Percentiles rank a stretch among this genome's conserved stretches.
Evolutionary conservation across 257 asterid species (phyloP).

Genomic region (Gentiana straminea): DNA sequence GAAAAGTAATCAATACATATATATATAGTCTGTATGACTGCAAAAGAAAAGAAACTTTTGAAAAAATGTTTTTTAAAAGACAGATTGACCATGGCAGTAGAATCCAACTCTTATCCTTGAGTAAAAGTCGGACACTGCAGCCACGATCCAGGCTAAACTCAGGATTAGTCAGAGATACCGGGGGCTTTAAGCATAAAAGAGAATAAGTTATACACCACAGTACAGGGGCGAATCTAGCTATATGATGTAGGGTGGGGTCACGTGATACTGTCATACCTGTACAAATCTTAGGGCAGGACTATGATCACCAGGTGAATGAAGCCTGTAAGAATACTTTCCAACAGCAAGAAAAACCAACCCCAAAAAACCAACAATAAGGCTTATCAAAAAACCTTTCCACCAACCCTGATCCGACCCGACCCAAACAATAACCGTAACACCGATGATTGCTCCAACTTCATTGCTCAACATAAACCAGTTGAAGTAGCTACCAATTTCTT

Average conservation of each 20-base stretch:
- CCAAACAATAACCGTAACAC: constrained; percentile 69
- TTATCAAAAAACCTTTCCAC: constrained; percentile 81
- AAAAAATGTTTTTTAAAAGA: too few species aligned
- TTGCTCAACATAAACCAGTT: constrained; percentile 61
- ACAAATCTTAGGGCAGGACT: constrained; percentile 52
- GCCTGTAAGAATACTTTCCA: constrained; percentile 63
- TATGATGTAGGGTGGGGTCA: background rate
- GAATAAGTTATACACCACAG: background rate
- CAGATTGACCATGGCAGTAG: too few species aligned
- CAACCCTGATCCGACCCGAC: constrained; percentile 49
- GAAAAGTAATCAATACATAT: too few species aligned
- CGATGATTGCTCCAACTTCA: constrained; percentile 41
- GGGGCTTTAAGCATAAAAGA: background rate
- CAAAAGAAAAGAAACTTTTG: too few species aligned
- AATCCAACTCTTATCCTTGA: too few species aligned
- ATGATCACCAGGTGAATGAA: constrained; percentile 38
- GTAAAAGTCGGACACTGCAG: too few species aligned
- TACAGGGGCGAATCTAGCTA: background rate
- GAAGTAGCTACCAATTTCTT: constrained; percentile 68
- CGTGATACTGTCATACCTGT: constrained; percentile 62
- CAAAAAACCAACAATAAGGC: constrained; percentile 18
- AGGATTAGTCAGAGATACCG: too few species aligned
- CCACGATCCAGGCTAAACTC: too few species aligned
- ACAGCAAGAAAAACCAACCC: constrained; percentile 31
- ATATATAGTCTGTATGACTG: background rate